Conservation (phyloP, 2,329 filamentous ascomycete genomes). For the Alternaria sp. region DNA sequence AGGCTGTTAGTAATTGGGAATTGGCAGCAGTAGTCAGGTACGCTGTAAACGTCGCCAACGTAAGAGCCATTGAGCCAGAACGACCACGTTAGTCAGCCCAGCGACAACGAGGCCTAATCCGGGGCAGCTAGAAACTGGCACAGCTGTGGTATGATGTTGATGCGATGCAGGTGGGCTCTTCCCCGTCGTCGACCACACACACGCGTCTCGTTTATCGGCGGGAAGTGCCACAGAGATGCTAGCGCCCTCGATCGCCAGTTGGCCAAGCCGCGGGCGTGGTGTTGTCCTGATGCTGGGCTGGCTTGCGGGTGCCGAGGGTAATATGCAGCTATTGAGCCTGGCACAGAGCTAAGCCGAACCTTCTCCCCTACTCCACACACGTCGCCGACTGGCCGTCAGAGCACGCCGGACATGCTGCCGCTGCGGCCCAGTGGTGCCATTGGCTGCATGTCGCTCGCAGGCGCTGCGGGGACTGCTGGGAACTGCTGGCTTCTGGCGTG, state of each 20-base stretch:
- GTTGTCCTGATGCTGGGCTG: conserved; percentile 1
- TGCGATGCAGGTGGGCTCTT: background rate
- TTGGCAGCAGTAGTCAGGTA: background rate
- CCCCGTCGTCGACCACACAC: background rate
- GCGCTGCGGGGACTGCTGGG: background rate
- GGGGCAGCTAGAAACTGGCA: background rate
- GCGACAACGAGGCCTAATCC: background rate
- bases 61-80: background rate
- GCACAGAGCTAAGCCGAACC: conserved; percentile 9
- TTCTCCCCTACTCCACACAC: conserved; percentile 1
- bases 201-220: conserved; percentile 7
- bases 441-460: background rate
- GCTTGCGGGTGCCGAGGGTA: conserved; percentile 1
- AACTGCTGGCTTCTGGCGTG: background rate
- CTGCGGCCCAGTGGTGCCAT: background rate
- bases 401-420: background rate
- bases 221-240: conserved; percentile 10
- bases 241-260: conserved; percentile 8
- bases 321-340: conserved; percentile 12
- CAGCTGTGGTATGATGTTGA: background rate
- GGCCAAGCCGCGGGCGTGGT: conserved; percentile 4
- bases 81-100: background rate
- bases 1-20: background rate
- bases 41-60: background rate
- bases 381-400: conserved; percentile 5